Evolutionary conservation across 495 filamentous ascomycete genomes (phyloP).

Genomic region (Talaromyces adpressus): DNA sequence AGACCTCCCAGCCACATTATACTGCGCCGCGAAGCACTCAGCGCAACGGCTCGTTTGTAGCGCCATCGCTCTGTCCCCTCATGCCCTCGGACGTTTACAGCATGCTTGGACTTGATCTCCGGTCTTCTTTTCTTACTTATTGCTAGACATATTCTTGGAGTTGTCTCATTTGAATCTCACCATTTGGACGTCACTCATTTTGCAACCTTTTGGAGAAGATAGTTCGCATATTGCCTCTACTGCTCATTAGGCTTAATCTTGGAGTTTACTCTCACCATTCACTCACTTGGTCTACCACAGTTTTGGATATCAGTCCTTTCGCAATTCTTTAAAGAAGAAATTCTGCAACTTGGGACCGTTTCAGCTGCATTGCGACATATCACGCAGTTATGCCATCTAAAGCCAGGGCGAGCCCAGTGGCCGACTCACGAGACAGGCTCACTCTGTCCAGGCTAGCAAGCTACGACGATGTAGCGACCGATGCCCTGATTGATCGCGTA

Average conservation of each 20-base stretch:
- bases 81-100: neutral
- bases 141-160: neutral
- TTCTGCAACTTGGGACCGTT: too few species aligned
- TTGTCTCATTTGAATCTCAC: neutral
- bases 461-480: slow-evolving; percentile 95
- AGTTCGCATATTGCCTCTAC: neutral
- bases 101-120: neutral
- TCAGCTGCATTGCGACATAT: too few species aligned
- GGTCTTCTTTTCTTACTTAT: neutral
- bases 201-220: neutral
- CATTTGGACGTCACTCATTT: neutral
- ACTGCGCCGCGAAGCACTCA: neutral
- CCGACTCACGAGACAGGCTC: slow-evolving; percentile 60
- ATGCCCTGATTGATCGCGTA: slow-evolving; percentile 93
- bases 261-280: too few species aligned
- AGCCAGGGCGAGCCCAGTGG: slow-evolving; percentile 32
- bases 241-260: neutral
- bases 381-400: too few species aligned
- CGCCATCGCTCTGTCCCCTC: neutral
- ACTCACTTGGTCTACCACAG: too few species aligned
- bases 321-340: too few species aligned
- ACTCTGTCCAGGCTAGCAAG: slow-evolving; percentile 80
- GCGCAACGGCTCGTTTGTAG: neutral
- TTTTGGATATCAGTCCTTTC: too few species aligned
- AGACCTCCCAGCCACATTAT: neutral